Evolutionary conservation across 768 basidiomycete genomes (phyloP), one percentile per base, ranked within the genome.

Genomic region (Rhodosporidiobolus sp.): DNA sequence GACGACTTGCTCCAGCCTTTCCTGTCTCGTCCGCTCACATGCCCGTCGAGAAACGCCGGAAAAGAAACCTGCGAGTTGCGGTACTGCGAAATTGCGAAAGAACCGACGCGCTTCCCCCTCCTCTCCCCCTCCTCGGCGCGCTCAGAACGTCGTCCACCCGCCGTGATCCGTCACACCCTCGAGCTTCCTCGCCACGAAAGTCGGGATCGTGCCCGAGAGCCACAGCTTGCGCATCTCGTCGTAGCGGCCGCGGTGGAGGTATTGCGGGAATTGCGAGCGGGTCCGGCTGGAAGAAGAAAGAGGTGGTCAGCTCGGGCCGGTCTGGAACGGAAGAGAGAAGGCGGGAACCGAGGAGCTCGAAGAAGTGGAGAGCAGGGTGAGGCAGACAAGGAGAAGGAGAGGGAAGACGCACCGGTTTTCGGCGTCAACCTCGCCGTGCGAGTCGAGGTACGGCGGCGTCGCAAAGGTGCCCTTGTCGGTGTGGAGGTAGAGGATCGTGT

Each of bases 221-320:
- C 96, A 99, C 0, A 86, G 86, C 83, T 89, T 91, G 38, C 94
- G 86, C 50, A 95, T 85, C 65, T 97, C 95, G 78, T 98, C 94
- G 88, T 91, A 90, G 35, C 96, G 84, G 4, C 88, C 87, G 58
- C 85, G 84, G 78, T 97, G 92, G 14, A 97, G 80, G 80, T 87
- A 94, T 79, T 97, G 94, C 59, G 92, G 86, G 60, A 76, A 76
- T 16, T 61, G 53, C 4, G 62, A 67, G 24, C 72, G 68, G 4
- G 55, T 26, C 17, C 75, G 65, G 11, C 75, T 73, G 54, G 1
- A 1, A 4, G n/a, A 26, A 19, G n/a, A n/a, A n/a, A 14, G 43
- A 30, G 12, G 3, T 20, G 14, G 58, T 65, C 57, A 35, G 49
- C 22, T n/a, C n/a, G n/a, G n/a, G n/a, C n/a, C n/a, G n/a, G n/a